phyloP scores from a whole-genome alignment of 2,329 filamentous ascomycete genomes.

The Trichoderma sp. region DNA sequence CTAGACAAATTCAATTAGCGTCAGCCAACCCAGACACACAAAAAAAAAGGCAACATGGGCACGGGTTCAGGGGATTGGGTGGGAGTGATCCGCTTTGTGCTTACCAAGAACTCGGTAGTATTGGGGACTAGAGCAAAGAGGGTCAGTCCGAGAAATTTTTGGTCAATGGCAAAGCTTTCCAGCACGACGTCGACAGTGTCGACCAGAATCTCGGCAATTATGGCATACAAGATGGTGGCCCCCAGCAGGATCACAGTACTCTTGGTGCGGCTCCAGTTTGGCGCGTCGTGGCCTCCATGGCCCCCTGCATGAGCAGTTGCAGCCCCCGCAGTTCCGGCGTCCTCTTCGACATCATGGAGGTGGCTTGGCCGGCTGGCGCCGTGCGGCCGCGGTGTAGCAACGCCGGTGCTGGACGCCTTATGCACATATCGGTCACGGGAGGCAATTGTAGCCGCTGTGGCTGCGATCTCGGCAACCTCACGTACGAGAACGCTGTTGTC shows the following conservation, averaged over 20 bases:
- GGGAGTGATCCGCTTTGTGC: conserved; percentile 39
- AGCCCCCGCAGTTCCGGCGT: conserved; percentile 38
- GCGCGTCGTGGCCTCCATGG: conserved; percentile 89
- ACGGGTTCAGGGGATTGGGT: conserved; percentile 3
- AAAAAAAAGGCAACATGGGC: background rate
- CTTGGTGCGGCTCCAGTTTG: conserved; percentile 94
- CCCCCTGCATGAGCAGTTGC: conserved; percentile 43
- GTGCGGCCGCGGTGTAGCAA: conserved; percentile 34
- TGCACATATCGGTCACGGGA: conserved; percentile 67
- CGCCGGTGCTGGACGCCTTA: conserved; percentile 43
- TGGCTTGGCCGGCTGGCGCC: conserved; percentile 45
- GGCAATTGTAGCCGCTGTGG: conserved; percentile 85
- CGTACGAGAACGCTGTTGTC: conserved; percentile 81
- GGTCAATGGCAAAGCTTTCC: conserved; percentile 86
- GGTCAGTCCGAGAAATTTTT: conserved; percentile 97
- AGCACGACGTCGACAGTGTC: conserved; percentile 97
- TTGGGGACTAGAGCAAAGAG: conserved; percentile 96
- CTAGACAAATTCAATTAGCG: conserved; percentile 45
- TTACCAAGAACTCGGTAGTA: conserved; percentile 93
- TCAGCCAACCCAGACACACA: background rate
- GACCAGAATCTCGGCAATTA: conserved; percentile 95
- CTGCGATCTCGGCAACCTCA: conserved; percentile 91
- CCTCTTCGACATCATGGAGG: conserved; percentile 53
- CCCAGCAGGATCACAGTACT: conserved; percentile 86
- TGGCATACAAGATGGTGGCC: conserved; percentile 89